These are phyloP conservation scores for Pyrus bretschneideri DNA, from an alignment of 306 rosid species.

Conservation along the genomic window DNA sequence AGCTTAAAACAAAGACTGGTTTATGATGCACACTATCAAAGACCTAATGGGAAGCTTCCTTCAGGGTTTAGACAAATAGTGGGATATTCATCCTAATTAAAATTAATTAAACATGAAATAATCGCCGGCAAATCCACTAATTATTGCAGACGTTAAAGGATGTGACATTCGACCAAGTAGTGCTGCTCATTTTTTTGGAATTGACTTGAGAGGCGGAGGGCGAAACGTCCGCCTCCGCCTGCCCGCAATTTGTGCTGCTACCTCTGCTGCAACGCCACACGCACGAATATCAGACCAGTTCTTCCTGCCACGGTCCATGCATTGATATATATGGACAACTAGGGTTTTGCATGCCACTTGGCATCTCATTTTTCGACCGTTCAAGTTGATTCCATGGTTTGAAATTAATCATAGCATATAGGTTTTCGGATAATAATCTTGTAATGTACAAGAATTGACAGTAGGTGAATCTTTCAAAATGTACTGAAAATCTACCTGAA, in stretches of 20 bases:
- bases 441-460: not conserved
- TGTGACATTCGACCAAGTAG: constrained; percentile 1
- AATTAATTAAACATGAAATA: not conserved
- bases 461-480: not conserved
- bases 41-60: not conserved
- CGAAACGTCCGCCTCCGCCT: not conserved
- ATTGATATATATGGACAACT: not conserved
- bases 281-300: not conserved
- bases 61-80: not conserved
- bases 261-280: not conserved
- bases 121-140: constrained; percentile 10
- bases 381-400: not conserved
- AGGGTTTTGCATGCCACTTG: not conserved
- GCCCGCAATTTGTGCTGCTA: not conserved
- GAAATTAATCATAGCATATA: not conserved
- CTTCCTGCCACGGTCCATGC: not conserved
- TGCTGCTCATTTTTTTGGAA: not conserved
- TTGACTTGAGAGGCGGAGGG: not conserved
- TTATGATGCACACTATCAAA: not conserved
- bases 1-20: not conserved
- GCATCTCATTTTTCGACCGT: not conserved
- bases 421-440: not conserved
- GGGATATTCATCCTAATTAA: not conserved
- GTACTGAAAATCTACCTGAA: too few species aligned
- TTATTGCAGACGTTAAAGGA: not conserved